Conservation (phyloP, 768 basidiomycete genomes). For the Podaxis sp. region DNA sequence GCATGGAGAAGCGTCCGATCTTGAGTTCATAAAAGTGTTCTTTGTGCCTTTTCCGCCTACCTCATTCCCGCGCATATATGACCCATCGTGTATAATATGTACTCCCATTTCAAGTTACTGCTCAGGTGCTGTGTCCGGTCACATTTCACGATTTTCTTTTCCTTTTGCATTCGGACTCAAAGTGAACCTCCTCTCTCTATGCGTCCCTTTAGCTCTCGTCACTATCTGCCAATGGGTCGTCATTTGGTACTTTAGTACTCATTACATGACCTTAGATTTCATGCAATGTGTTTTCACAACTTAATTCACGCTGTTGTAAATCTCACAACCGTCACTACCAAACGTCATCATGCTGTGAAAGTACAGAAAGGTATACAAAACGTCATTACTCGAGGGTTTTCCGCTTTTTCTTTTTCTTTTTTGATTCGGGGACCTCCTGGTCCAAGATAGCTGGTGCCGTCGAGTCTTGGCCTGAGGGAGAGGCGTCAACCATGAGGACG, state of each 20-base stretch:
- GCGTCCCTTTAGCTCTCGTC: neutral
- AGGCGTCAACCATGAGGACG: neutral
- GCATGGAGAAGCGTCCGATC: slow-evolving; percentile 77
- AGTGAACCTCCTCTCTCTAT: neutral
- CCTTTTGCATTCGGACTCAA: slow-evolving; percentile 6
- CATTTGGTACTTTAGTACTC: neutral
- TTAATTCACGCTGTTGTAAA: neutral
- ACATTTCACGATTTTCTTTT: neutral
- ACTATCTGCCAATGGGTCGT: neutral
- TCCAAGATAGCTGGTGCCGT: neutral
- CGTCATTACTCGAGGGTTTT: neutral
- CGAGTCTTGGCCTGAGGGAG: neutral
- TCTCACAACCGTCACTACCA: neutral
- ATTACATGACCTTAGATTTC: slow-evolving; percentile 3
- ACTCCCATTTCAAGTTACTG: neutral
- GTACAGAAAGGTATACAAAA: neutral
- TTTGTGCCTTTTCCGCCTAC: neutral
- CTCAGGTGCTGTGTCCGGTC: neutral
- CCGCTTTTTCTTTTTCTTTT: slow-evolving; percentile 23
- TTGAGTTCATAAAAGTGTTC: slow-evolving; percentile 27
- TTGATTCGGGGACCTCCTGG: slow-evolving; percentile 1
- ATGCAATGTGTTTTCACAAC: neutral
- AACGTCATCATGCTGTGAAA: neutral
- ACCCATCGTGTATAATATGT: slow-evolving; percentile 6
- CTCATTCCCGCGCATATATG: neutral